A percentile compares a stretch with the other conserved stretches of the same genome.
These are phyloP conservation scores for Pyrrhoderma noxium DNA, from an alignment of 1,284 basidiomycete species.

Conservation along the genomic window DNA sequence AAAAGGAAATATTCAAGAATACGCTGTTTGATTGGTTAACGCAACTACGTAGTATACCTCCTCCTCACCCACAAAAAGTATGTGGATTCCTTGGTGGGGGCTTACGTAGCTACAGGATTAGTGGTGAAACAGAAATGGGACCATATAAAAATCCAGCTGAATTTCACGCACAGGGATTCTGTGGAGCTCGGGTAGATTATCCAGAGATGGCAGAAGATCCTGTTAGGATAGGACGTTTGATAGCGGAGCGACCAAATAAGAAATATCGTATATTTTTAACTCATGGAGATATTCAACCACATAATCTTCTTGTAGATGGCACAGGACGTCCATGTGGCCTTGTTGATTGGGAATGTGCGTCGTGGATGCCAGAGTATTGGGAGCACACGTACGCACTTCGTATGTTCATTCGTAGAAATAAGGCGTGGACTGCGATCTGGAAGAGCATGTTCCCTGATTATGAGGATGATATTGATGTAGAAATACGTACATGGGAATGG, in stretches of 20 bases:
- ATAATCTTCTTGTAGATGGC: slow-evolving; percentile 20
- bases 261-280: slow-evolving; percentile 17
- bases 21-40: slow-evolving; percentile 13
- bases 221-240: not conserved
- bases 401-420: not conserved
- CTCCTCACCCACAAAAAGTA: not conserved
- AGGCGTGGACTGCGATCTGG: not conserved
- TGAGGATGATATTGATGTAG: slow-evolving; percentile 3
- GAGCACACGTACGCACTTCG: not conserved
- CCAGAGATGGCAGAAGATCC: not conserved
- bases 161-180: not conserved
- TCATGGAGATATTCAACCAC: slow-evolving; percentile 18
- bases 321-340: slow-evolving; percentile 13
- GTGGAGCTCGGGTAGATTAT: not conserved
- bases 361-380: slow-evolving; percentile 22
- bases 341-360: slow-evolving; percentile 20
- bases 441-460: not conserved
- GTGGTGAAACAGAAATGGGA: not conserved
- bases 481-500: slow-evolving; percentile 1
- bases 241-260: not conserved
- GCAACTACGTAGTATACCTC: slow-evolving; percentile 5
- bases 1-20: slow-evolving; percentile 6
- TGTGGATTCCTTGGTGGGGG: slow-evolving; percentile 14
- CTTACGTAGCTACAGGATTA: not conserved
- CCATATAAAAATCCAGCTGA: not conserved